Evolutionary conservation across 2,329 filamentous ascomycete genomes (phyloP), one percentile per base, ranked within the genome.

Genomic region (Trichophyton mentagrophytes): DNA sequence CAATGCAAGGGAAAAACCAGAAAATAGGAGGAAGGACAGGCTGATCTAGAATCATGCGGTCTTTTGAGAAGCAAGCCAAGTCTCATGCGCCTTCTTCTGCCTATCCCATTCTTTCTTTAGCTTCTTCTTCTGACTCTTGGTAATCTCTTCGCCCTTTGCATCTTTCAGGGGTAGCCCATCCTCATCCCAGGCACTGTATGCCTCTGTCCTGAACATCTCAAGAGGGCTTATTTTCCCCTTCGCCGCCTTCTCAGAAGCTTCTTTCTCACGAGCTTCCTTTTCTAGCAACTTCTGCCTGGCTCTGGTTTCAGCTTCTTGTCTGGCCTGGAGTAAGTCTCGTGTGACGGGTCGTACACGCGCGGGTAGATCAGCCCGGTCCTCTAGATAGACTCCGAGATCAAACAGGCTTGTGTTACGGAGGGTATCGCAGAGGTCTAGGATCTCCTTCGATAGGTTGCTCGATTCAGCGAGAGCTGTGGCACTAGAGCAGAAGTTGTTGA

Each of bases 91-190:
- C 80, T 92, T 95, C 80, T 90, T 93, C 77, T 96, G 92, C 71
- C 80, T 85, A 67, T 95, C 88, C 89, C 89, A 95, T 61, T 90
- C 86, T 79, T 96, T 96, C 75, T 80, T 85, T 67, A 96, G 73
- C 77, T 89, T 91, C 80, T 96, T 96, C 58, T 76, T 69, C 69
- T 85, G 82, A 62, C 82, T 87, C 79, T 96, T 96, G 3, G 88
- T 82, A 42, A 96, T 79, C 66, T 95, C 89, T 63, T 84, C 85
- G 0, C 90, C 90, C 36, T 88, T 85, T 64, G 83, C 85, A 71
- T 90, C 83, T 74, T 85, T 88, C 0, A 82, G 87, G 1, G 92
- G 91, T 64, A 96, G 64, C 0, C 91, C 91, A 61, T 92, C 86
- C 4, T 81, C 85, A 69, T 96, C 90, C 89, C 89, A 96, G 17